Evolutionary conservation across 495 filamentous ascomycete genomes (phyloP).

Genomic region (Penicillium manginii): DNA sequence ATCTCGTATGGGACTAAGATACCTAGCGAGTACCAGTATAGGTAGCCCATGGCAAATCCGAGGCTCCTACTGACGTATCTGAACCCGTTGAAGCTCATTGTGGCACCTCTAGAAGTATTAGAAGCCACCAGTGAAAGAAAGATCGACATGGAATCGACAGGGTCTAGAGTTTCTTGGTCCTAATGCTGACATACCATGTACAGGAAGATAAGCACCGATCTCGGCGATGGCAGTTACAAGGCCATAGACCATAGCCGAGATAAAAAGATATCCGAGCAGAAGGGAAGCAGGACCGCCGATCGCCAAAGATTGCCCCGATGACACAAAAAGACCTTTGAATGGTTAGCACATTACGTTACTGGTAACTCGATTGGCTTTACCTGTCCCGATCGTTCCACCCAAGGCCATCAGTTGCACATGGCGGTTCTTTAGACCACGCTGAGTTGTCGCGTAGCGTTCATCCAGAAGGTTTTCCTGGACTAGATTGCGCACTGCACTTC

Average conservation of each 20-base stretch:
- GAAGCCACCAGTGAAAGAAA: too few species aligned
- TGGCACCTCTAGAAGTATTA: conserved; percentile 34
- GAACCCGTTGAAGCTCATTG: conserved; percentile 60
- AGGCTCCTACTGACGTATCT: conserved; percentile 64
- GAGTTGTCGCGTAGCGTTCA: conserved; percentile 42
- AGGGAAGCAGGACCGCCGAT: conserved; percentile 65
- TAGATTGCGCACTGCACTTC: conserved; percentile 22
- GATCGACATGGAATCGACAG: too few species aligned
- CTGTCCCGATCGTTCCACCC: conserved; percentile 73
- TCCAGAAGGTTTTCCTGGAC: conserved; percentile 45
- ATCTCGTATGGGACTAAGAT: conserved; percentile 73
- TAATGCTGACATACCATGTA: conserved; percentile 37
- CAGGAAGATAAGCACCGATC: conserved; percentile 66
- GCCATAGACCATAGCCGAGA: conserved; percentile 61
- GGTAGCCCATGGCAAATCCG: conserved; percentile 65
- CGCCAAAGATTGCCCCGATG: conserved; percentile 61
- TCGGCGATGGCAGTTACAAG: conserved; percentile 68
- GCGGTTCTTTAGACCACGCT: conserved; percentile 53
- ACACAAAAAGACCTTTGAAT: conserved; percentile 45
- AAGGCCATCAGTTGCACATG: conserved; percentile 72
- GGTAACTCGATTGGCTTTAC: conserved; percentile 8
- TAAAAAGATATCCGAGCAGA: conserved; percentile 66
- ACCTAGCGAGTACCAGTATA: conserved; percentile 63
- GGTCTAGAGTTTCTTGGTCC: too few species aligned
- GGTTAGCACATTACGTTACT: background rate